Base-by-base conservation (phyloP, 169 alveolate genomes). In the Cryptosporidium ryanae region DNA sequence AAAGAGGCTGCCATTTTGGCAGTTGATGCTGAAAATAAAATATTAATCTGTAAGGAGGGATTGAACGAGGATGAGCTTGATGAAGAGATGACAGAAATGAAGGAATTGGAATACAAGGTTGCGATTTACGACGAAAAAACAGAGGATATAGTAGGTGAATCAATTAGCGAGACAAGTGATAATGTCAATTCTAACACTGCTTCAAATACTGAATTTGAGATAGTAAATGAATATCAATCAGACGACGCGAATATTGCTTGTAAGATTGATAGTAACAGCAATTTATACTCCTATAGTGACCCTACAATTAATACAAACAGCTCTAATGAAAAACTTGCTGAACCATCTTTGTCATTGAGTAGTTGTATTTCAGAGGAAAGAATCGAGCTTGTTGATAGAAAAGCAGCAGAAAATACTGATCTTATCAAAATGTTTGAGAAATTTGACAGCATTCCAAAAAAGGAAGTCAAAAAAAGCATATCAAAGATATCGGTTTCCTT, bases 401-500 rank as follows among this genome's bases (percentile, higher is more conserved):
- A 61, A n/a, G n/a, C 46, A 18, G 50, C 67, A 27, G 83, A 68
- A 32, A 64, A 68, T 50, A 48, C 34, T 17, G 54, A 68, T 21
- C 55, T 68, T 15, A 65, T 27, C 7, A 68, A 23, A 17, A 50
- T 68, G 21, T 68, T 68, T 68, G 83, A 68, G 27, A 68, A 68
- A 68, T 68, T 68, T 52, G 17, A 64, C 12, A 52, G 52, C n/a
- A 50, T 68, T 52, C 55, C 83, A 13, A 68, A 50, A 29, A 65
- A 50, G 12, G 27, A 27, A 23, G 23, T 49, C 15, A 68, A 48
- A 34, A 52, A 43, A 23, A 68, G 66, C 18, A 55, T 68, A 46
- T 52, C 87, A 25, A 76, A 61, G 43, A 76, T 76, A 15, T 76
- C 87, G 0, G 68, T 44, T 25, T 76, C 87, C 21, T 21, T 76